Percentiles rank a stretch among this genome's conserved stretches.
Conservation (phyloP, 2,329 filamentous ascomycete species). For the Exophiala sp. region DNA sequence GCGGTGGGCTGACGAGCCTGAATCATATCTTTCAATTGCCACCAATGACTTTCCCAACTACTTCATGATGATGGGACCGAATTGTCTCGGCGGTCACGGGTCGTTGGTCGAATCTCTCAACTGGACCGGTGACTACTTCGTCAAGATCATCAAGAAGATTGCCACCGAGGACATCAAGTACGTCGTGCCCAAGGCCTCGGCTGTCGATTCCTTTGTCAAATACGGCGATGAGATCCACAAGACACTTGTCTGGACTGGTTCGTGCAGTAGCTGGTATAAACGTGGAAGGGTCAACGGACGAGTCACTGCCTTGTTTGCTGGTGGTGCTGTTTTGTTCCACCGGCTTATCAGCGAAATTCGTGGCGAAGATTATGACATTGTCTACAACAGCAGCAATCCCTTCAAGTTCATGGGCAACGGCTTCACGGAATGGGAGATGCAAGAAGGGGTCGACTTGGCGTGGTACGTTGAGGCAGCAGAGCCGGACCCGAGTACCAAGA, state of each 20-base stretch:
- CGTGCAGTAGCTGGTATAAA: slow-evolving; percentile 25
- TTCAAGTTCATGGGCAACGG: slow-evolving; percentile 35
- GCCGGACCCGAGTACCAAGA: background rate
- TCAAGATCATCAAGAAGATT: slow-evolving; percentile 34
- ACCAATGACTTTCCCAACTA: slow-evolving; percentile 34
- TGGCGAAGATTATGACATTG: slow-evolving; percentile 29
- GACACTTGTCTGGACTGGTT: slow-evolving; percentile 29
- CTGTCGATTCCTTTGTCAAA: slow-evolving; percentile 34
- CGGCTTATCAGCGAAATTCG: slow-evolving; percentile 34
- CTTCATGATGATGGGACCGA: slow-evolving; percentile 35
- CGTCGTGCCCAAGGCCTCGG: slow-evolving; percentile 29
- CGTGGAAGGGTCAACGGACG: slow-evolving; percentile 18
- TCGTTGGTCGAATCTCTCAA: slow-evolving; percentile 27
- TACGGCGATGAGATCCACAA: slow-evolving; percentile 35
- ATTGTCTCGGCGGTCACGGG: slow-evolving; percentile 32
- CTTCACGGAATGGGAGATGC: slow-evolving; percentile 34
- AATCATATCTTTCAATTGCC: slow-evolving; percentile 31
- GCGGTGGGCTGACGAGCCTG: slow-evolving; percentile 30
- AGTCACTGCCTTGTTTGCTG: slow-evolving; percentile 22
- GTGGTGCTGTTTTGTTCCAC: slow-evolving; percentile 34
- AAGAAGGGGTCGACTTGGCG: slow-evolving; percentile 28
- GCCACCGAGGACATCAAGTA: slow-evolving; percentile 34
- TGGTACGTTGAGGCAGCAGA: slow-evolving; percentile 24
- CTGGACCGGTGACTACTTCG: slow-evolving; percentile 31
- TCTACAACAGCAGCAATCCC: slow-evolving; percentile 13